Percentiles rank a stretch among this genome's conserved stretches.
phyloP scores from a whole-genome alignment of 2,329 filamentous ascomycete species.

The Esteya vermicola region DNA sequence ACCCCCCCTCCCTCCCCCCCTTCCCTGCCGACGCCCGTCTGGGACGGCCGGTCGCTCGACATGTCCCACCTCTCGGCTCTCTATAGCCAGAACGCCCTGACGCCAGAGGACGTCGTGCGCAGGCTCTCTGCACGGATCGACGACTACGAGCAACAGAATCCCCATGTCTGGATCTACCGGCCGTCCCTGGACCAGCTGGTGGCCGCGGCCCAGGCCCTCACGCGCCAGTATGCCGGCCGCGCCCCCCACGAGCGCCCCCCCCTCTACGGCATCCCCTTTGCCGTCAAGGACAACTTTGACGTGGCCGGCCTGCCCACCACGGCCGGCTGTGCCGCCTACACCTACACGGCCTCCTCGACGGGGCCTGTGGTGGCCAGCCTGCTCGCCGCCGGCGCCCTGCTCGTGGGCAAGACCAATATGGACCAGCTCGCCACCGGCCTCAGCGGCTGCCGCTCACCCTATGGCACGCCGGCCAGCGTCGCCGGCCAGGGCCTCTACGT shows the following conservation, averaged over 20 bases:
- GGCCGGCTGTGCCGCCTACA: constrained; percentile 31
- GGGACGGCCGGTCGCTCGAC: constrained; percentile 3
- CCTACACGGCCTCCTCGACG: constrained; percentile 29
- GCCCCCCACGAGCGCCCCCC: constrained; percentile 21
- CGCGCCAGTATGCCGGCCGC: constrained; percentile 22
- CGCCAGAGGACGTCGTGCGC: constrained; percentile 4
- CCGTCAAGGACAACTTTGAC: constrained; percentile 42
- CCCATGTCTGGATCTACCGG: constrained; percentile 36
- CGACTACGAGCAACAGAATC: constrained; percentile 29
- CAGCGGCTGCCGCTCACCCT: constrained; percentile 27
- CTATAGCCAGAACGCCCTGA: constrained; percentile 3
- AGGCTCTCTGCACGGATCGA: constrained; percentile 27
- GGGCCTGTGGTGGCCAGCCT: constrained; percentile 21
- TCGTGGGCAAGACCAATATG: constrained; percentile 43
- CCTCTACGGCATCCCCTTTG: constrained; percentile 41
- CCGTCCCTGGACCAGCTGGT: constrained; percentile 21
- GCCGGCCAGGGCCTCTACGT: constrained; percentile 18
- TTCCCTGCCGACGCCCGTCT: constrained; percentile 5
- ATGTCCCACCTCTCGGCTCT: constrained; percentile 4
- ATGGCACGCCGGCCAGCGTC: constrained; percentile 34
- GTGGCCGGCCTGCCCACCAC: constrained; percentile 35
- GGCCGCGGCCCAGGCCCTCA: constrained; percentile 19
- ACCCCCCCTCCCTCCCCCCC: background rate
- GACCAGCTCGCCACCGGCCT: constrained; percentile 50
- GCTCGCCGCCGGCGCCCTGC: constrained; percentile 21